Conservation (phyloP, 1,284 basidiomycete genomes). For the Trametes polyzona region DNA sequence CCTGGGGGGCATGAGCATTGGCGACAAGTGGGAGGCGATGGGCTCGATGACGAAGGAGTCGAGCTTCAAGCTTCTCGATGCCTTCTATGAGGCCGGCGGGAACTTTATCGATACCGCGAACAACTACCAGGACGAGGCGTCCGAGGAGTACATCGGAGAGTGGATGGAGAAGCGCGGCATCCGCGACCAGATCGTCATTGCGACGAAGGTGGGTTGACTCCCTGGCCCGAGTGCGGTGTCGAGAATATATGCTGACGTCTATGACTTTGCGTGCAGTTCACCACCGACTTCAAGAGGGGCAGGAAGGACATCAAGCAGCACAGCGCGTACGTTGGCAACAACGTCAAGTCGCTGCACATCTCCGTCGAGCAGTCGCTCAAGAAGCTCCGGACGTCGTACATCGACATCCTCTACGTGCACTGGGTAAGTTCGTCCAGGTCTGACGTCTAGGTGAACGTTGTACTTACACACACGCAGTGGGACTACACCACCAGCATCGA, state of each 20-base stretch:
- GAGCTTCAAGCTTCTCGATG: conserved; percentile 49
- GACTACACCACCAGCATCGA: conserved; percentile 44
- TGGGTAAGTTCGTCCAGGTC: not conserved
- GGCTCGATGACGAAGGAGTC: conserved; percentile 40
- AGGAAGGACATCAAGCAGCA: conserved; percentile 30
- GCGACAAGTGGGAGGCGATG: conserved; percentile 43
- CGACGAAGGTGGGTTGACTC: conserved; percentile 53
- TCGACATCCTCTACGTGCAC: conserved; percentile 40
- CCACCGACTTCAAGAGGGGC: conserved; percentile 27
- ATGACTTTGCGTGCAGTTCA: conserved; percentile 8
- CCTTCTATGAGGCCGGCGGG: conserved; percentile 35
- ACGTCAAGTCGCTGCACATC: conserved; percentile 45
- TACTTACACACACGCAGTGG: conserved; percentile 38
- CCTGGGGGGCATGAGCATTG: conserved; percentile 54
- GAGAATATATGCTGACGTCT: not conserved
- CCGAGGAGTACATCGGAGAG: conserved; percentile 59
- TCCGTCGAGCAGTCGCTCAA: conserved; percentile 50
- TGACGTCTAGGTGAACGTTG: conserved; percentile 29
- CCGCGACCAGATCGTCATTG: conserved; percentile 58
- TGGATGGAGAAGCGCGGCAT: conserved; percentile 55
- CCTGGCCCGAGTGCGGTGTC: too few species aligned
- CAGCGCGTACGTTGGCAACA: conserved; percentile 44
- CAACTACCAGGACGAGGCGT: conserved; percentile 39
- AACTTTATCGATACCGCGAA: conserved; percentile 64
- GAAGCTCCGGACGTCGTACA: conserved; percentile 57